Percentiles rank a stretch among this genome's conserved stretches.
Evolutionary conservation across 108 stramenopile genomes (phyloP).

Genomic region (Skeletonema tropicum): DNA sequence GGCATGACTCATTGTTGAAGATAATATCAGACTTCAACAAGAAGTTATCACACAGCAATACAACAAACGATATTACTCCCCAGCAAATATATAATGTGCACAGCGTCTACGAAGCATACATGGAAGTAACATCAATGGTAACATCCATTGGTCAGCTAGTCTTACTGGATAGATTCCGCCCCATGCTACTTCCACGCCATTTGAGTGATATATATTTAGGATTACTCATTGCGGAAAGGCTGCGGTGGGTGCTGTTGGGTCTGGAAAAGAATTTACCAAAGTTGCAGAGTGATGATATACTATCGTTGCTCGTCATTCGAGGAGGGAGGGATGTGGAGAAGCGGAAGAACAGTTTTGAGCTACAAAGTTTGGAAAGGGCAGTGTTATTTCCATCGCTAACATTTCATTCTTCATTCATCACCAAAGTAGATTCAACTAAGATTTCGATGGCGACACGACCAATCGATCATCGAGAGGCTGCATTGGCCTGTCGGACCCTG

Average conservation of each 20-base stretch:
- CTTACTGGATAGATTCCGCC: slow-evolving; percentile 86
- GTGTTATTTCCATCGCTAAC: slow-evolving; percentile 25
- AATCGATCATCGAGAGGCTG: slow-evolving; percentile 47
- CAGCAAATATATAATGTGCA: slow-evolving; percentile 20
- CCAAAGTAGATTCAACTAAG: neutral
- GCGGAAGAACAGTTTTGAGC: slow-evolving; percentile 6
- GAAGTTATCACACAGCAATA: neutral
- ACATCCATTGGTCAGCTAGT: slow-evolving; percentile 47
- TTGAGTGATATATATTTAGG: slow-evolving; percentile 74
- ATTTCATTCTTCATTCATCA: slow-evolving; percentile 12
- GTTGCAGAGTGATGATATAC: neutral
- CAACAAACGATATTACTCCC: neutral
- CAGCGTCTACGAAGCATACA: slow-evolving; percentile 18
- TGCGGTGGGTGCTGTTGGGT: slow-evolving; percentile 32
- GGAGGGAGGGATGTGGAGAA: slow-evolving; percentile 13
- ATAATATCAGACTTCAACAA: neutral
- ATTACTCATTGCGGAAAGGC: slow-evolving; percentile 56
- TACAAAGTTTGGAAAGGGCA: slow-evolving; percentile 19
- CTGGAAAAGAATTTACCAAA: slow-evolving; percentile 9
- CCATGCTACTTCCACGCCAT: slow-evolving; percentile 88
- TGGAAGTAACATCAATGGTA: slow-evolving; percentile 30
- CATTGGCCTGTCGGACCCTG: slow-evolving; percentile 40
- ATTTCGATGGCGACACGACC: neutral
- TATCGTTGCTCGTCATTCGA: neutral
- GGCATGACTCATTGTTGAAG: neutral